phyloP scores from a whole-genome alignment of 345 rosid genomes.

The Dipteronia sinensis region DNA sequence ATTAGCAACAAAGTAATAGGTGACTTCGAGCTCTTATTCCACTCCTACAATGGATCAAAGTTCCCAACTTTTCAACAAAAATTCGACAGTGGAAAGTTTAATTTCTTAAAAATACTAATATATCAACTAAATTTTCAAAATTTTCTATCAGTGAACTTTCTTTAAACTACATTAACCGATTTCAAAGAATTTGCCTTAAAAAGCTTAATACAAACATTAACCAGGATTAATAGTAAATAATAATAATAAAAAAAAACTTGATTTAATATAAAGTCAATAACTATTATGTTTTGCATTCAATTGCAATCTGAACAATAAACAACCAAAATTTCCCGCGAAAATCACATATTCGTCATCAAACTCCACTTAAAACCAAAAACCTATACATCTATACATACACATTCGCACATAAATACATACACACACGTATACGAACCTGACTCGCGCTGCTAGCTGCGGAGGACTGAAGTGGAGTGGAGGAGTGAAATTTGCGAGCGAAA shows the following conservation, averaged over 20 bases:
- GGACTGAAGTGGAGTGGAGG: conserved; percentile 39
- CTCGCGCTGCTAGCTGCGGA: conserved; percentile 38
- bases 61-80: neutral
- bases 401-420: too few relatives aligned
- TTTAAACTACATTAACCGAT: neutral
- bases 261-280: too few relatives aligned
- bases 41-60: neutral
- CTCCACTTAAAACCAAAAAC: neutral
- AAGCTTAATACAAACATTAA: neutral
- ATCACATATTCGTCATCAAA: neutral
- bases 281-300: too few relatives aligned
- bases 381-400: neutral
- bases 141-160: neutral
- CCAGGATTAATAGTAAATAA: neutral
- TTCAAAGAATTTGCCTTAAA: neutral
- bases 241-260: too few relatives aligned
- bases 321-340: neutral
- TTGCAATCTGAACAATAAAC: too few relatives aligned
- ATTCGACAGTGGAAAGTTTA: neutral
- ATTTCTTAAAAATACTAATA: neutral
- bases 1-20: neutral
- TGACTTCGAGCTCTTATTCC: too few relatives aligned
- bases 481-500: conserved; percentile 36
- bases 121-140: neutral
- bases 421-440: conserved; percentile 32